These are phyloP conservation scores for Globisporangium solare DNA, from an alignment of 352 stramenopile species.

Conservation along the genomic window DNA sequence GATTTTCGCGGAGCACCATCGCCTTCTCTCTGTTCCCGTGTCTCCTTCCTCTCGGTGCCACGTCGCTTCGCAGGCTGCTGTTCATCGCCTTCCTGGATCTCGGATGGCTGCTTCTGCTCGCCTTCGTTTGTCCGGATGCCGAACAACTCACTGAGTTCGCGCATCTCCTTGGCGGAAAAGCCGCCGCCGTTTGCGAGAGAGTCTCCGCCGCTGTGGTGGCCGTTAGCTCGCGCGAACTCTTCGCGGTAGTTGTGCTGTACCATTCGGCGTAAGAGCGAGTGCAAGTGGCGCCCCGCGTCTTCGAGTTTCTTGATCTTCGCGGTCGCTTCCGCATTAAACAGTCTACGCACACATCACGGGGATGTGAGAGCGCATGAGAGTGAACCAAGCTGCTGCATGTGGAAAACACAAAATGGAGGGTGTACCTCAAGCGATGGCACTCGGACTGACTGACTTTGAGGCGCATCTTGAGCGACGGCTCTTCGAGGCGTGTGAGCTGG, in stretches of 20 bases:
- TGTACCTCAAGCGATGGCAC: slow-evolving; percentile 51
- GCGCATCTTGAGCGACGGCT: slow-evolving; percentile 63
- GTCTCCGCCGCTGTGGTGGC: slow-evolving; percentile 7
- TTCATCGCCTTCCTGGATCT: not conserved
- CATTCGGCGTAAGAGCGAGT: slow-evolving; percentile 56
- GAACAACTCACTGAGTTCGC: slow-evolving; percentile 48
- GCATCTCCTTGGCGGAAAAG: slow-evolving; percentile 40
- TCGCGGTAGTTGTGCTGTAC: slow-evolving; percentile 68
- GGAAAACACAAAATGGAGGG: not conserved
- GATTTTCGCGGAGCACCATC: not conserved
- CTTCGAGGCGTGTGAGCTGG: slow-evolving; percentile 60
- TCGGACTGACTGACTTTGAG: slow-evolving; percentile 70
- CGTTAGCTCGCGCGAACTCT: slow-evolving; percentile 32
- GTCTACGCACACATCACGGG: slow-evolving; percentile 4
- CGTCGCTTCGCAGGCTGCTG: not conserved
- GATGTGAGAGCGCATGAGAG: not conserved
- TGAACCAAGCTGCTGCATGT: not conserved
- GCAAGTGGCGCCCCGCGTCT: slow-evolving; percentile 48
- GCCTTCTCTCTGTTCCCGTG: not conserved
- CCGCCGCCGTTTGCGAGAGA: slow-evolving; percentile 18
- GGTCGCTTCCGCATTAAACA: slow-evolving; percentile 43
- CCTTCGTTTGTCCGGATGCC: slow-evolving; percentile 20
- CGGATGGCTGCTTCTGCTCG: too few relatives aligned
- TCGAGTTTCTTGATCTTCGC: slow-evolving; percentile 63
- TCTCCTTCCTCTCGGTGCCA: not conserved